Conservation (phyloP, 331 rosid species). For the Rhamnella rubrinervis region DNA sequence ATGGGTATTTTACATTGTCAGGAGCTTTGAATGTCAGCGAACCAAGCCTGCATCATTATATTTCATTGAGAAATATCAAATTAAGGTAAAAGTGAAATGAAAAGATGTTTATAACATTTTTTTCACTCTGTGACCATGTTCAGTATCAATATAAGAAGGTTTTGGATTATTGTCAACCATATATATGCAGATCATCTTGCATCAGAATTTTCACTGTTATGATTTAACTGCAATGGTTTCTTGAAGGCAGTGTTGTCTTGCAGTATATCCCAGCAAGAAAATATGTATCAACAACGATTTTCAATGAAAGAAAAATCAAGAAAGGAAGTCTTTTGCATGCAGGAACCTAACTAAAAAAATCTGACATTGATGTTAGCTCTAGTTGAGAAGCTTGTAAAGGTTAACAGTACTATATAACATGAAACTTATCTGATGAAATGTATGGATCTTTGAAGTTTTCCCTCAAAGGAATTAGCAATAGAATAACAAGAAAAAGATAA, state of each 20-base stretch:
- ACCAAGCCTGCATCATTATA: slow-evolving; percentile 67
- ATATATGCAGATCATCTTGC: too few species aligned
- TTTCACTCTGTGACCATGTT: neutral
- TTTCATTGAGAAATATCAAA: slow-evolving; percentile 21
- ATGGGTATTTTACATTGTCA: slow-evolving; percentile 81
- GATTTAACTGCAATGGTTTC: too few species aligned
- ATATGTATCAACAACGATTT: too few species aligned
- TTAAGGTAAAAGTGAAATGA: neutral
- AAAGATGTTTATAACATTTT: neutral
- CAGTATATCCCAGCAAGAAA: too few species aligned
- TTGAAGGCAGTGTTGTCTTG: too few species aligned
- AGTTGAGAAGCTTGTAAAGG: neutral
- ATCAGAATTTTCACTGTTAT: too few species aligned
- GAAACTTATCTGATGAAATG: neutral
- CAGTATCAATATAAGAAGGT: too few species aligned
- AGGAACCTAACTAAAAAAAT: too few species aligned
- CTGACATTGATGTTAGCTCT: neutral
- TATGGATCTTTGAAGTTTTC: neutral
- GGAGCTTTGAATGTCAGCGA: slow-evolving; percentile 82
- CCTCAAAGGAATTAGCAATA: neutral
- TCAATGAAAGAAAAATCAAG: too few species aligned
- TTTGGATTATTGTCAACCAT: too few species aligned
- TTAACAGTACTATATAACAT: neutral
- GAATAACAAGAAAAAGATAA: neutral
- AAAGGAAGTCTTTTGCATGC: too few species aligned